Evolutionary conservation across 2,329 filamentous ascomycete genomes (phyloP), one percentile per base, ranked within the genome.

Genomic region (Periconia digitata): DNA sequence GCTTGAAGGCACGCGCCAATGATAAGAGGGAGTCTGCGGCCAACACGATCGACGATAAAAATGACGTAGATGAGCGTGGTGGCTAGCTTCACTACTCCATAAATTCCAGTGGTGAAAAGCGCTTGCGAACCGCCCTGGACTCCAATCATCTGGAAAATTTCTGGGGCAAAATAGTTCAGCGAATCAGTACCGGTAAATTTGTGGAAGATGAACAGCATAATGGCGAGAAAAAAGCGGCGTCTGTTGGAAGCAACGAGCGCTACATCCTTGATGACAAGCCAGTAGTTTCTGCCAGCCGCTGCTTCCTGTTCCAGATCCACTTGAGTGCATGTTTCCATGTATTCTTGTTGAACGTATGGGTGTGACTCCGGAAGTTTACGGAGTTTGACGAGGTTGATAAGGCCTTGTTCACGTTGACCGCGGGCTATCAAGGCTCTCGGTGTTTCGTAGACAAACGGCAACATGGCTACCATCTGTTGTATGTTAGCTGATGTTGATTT

Each of bases 101-200:
- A 71, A 16, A 69, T 54, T 18, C 72, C 72, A 2, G 71, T 73
- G 0, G 71, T 71, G n/a, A 75, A 55, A 1, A 75, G 58, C 4
- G 62, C 43, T 20, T 53, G 42, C 8, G 51, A 46, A 3, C 32
- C 35, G 4, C 49, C 47, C 16, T 43, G 47, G 5, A 56, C 47
- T 27, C 72, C 72, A 18, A 75, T 72, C 60, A 73, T 64, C 6
- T 59, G 59, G 38, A 75, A 74, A 12, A 74, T 73, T 43, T 72
- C 63, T 1, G 71, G 70, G 0, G 71, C 68, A 32, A 70, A 75
- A 50, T 75, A 75, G 55, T 74, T 74, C 16, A 75, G 43, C 6
- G 63, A 63, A 51, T 74, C 70, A 1, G 70, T 74, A 1, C 73
- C 72, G 2, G 71, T 75, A 20, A 74, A 67, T 29, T 75, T 74